Evolutionary conservation across 768 basidiomycete species (phyloP), one percentile per base, ranked within the genome.

Genomic region (Mrakia frigida): DNA sequence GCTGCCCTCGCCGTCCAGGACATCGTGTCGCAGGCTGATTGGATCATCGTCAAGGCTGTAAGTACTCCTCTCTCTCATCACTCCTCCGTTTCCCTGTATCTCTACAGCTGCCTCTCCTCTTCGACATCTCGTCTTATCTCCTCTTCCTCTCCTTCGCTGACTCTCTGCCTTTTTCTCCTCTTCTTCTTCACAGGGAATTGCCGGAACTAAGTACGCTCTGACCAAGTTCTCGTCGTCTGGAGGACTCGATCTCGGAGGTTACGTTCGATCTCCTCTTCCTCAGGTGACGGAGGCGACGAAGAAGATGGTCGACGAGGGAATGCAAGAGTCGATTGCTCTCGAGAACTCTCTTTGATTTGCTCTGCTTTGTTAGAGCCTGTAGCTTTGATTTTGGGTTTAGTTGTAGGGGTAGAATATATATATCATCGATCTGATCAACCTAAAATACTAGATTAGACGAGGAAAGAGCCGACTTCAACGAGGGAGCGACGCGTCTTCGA

Each of bases 1-100:
- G 82, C 83, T 76, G 84, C 84, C 18, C 79, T 81, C 50, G 78
- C 79, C 43, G 79, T 85, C 9, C 84, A 85, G 78, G 82, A 83
- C 46, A 65, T 83, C 65, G 81, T 85, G 6, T 81, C 82, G 13
- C 75, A 81, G 13, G 81, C 82, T 31, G 85, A 85, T 78, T 84
- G 82, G 79, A 80, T 81, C 75, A 81, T 84, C 74, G 82, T 84
- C 70, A 83, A 83, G 74, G 82, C 82, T 28, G 83, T 73, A 7
- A 35, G 71, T 65, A n/a, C n/a, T n/a, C 61, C 61, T 43, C 43
- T 43, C 43, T 43, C 43, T 13, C 43, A 2, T 14, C 43, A 46
- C n/a, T n/a, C n/a, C n/a, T n/a, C n/a, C n/a, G n/a, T n/a, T n/a
- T 21, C 46, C 46, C 18, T 50, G 1, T 13, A 18, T 65, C 18